A percentile compares a stretch with the other conserved stretches of the same genome.
Evolutionary conservation across 805 yeast genomes (phyloP).

Genomic region (Ogataea naganishii): DNA sequence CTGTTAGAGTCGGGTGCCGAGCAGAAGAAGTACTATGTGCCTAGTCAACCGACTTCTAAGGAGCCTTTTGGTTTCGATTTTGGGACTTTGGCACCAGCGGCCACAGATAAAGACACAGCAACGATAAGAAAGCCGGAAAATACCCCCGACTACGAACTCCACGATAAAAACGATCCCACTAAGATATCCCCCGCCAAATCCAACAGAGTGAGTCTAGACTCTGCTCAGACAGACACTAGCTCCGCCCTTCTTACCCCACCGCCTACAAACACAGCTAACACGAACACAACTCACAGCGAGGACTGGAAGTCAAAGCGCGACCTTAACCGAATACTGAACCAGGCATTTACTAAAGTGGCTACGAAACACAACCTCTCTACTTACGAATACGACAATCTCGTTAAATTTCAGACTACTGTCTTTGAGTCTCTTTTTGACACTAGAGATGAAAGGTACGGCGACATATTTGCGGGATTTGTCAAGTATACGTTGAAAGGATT

Average conservation of each 20-base stretch:
- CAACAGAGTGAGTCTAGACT: too few relatives aligned
- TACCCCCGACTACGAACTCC: too few relatives aligned
- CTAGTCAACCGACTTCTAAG: slow-evolving; percentile 17
- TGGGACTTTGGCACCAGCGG: slow-evolving; percentile 7
- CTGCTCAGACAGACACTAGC: too few relatives aligned
- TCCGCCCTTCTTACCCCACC: too few relatives aligned
- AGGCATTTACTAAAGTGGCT: slow-evolving; percentile 34
- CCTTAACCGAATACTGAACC: slow-evolving; percentile 29
- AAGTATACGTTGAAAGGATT: slow-evolving; percentile 21
- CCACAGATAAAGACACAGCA: too few relatives aligned
- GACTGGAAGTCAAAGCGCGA: slow-evolving; percentile 9
- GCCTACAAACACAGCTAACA: too few relatives aligned
- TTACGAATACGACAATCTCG: slow-evolving; percentile 39
- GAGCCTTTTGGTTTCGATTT: slow-evolving; percentile 4
- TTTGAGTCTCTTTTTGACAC: slow-evolving; percentile 19
- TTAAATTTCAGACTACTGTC: slow-evolving; percentile 27
- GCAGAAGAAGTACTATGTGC: slow-evolving; percentile 21
- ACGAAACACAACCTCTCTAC: slow-evolving; percentile 44
- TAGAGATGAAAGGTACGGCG: slow-evolving; percentile 19
- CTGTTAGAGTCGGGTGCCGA: slow-evolving; percentile 24
- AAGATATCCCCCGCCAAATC: too few relatives aligned
- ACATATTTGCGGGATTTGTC: slow-evolving; percentile 21
- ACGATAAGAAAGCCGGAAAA: background rate
- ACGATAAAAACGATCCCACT: too few relatives aligned
- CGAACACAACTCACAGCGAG: too few relatives aligned